Evolutionary conservation across 176 grass and related monocot genomes (phyloP), one percentile per base, ranked within the genome.

Genomic region (Stipa capillata): DNA sequence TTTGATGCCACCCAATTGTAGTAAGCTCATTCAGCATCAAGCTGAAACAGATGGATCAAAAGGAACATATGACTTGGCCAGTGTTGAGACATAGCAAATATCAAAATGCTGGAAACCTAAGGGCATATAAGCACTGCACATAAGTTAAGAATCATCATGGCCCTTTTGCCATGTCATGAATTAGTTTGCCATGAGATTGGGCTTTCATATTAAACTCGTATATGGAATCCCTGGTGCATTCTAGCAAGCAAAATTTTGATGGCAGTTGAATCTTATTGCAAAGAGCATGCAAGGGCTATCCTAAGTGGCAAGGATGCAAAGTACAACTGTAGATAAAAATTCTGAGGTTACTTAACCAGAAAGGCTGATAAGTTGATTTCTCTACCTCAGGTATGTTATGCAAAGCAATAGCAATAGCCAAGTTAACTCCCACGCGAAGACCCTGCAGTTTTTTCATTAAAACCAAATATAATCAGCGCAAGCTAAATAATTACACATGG

Each of bases 301-400:
- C 33, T 40, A 21, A 31, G 23, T 47, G 51, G 1, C 4, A 74
- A 60, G n/a, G 63, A 59, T 68, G 41, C 10, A 52, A 48, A n/a
- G 47, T 9, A 53, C 35, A 81, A 68, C 27, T 74, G n/a, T 37
- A 64, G 21, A 79, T 58, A 23, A 55, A 31, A 57, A 50, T 27
- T 66, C 15, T 68, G 25, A 59, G 33, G 25, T 15, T 65, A 23
- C 9, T n/a, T 68, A 36, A 80, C 2, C 66, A 67, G 31, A 82
- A 79, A 67, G 36, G 17, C 11, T 53, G 4, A 48, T 41, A 55
- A 18, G 9, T 73, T 54, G 7, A 59, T 50, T 73, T 80, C 3
- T 81, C 15, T 79, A 98, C 95, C 92, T 98, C 95, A n/a, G 95
- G 95, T 85, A 98, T 94, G 76, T 98, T 98, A 73, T 98, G 95